Conservation (phyloP, 352 stramenopile species). For the Globisporangium takayamanum region DNA sequence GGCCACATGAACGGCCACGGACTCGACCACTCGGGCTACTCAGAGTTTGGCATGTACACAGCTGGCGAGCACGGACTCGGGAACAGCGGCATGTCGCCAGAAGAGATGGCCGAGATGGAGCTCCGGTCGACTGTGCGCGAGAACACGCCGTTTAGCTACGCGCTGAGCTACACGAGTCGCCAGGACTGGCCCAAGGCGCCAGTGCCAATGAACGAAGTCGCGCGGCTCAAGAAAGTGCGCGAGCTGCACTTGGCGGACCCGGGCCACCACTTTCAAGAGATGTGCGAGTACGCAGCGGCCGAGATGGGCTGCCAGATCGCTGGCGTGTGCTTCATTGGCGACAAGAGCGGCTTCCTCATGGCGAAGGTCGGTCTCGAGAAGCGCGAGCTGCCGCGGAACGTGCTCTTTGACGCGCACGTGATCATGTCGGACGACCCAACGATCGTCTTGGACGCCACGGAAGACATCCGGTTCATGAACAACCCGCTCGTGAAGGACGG, state of each 20-base stretch:
- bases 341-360: constrained; percentile 84
- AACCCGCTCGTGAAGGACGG: constrained; percentile 75
- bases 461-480: constrained; percentile 74
- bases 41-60: constrained; percentile 36
- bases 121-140: constrained; percentile 55
- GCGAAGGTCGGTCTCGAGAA: constrained; percentile 72
- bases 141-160: constrained; percentile 79
- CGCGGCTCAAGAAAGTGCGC: constrained; percentile 64
- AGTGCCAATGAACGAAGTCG: constrained; percentile 52
- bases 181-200: constrained; percentile 82
- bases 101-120: constrained; percentile 52
- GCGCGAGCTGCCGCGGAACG: constrained; percentile 68
- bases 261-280: constrained; percentile 79
- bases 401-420: constrained; percentile 72
- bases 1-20: constrained; percentile 10
- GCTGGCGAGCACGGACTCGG: constrained; percentile 11
- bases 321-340: constrained; percentile 77
- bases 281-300: constrained; percentile 79
- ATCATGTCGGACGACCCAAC: constrained; percentile 77
- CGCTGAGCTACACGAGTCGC: constrained; percentile 70
- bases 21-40: constrained; percentile 16
- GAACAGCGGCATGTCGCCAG: constrained; percentile 35
- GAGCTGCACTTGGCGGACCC: constrained; percentile 71
- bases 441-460: constrained; percentile 70
- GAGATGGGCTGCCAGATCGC: constrained; percentile 78